Conservation (phyloP, 495 filamentous ascomycete genomes). For the Wilcoxina mikolae region DNA sequence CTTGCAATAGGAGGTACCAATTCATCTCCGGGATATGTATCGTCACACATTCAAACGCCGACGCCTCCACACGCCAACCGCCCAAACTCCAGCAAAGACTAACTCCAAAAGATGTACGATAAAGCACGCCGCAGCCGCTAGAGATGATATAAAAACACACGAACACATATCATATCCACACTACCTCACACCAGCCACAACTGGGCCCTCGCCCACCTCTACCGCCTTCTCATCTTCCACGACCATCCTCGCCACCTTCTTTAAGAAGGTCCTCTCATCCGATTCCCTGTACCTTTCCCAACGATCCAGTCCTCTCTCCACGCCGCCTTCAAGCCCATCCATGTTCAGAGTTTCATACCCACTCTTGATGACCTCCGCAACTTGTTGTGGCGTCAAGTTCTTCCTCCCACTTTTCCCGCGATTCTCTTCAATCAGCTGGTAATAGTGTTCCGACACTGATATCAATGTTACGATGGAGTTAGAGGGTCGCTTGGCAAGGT, state of each 20-base stretch:
- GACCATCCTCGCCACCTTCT: conserved; percentile 65
- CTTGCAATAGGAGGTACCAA: too few species aligned
- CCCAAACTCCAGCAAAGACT: not conserved
- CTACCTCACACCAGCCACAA: not conserved
- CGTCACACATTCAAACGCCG: not conserved
- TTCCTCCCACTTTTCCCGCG: conserved; percentile 39
- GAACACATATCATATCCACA: not conserved
- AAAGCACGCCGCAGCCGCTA: too few species aligned
- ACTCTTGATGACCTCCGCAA: conserved; percentile 81
- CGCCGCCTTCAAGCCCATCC: conserved; percentile 35
- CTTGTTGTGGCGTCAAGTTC: conserved; percentile 65
- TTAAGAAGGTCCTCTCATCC: conserved; percentile 62
- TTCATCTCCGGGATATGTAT: not conserved
- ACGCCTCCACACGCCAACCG: not conserved
- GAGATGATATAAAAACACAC: not conserved
- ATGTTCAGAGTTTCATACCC: conserved; percentile 90
- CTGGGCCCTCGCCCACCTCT: conserved; percentile 18
- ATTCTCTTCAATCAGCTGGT: conserved; percentile 57
- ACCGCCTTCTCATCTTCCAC: conserved; percentile 48
- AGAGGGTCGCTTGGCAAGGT: conserved; percentile 33
- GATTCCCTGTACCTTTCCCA: conserved; percentile 67
- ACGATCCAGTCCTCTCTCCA: conserved; percentile 60
- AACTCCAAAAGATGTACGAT: not conserved
- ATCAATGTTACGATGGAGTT: conserved; percentile 72
- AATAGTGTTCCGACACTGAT: conserved; percentile 73